A percentile compares a stretch with the other conserved stretches of the same genome.
Conservation (phyloP, 2,329 filamentous ascomycete species). For the Tolypocladium inflatum region DNA sequence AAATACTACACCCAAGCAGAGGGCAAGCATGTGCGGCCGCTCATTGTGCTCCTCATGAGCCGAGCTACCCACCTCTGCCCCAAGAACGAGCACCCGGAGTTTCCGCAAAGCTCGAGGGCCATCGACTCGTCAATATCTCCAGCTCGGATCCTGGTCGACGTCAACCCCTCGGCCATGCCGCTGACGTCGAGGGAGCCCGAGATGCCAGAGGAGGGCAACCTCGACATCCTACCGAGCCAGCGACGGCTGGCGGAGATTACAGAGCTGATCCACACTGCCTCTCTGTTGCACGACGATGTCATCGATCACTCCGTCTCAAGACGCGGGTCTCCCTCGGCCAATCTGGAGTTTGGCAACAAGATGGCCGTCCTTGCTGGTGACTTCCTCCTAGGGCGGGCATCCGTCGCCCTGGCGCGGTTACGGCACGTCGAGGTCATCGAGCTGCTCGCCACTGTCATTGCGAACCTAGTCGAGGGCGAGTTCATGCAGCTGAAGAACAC, state of each 20-base stretch:
- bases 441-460: constrained; percentile 89
- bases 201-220: constrained; percentile 24
- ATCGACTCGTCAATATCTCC: constrained; percentile 49
- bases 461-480: constrained; percentile 94
- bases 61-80: constrained; percentile 77
- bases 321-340: constrained; percentile 77
- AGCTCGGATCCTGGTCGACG: constrained; percentile 57
- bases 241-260: constrained; percentile 91
- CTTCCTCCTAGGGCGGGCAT: constrained; percentile 86
- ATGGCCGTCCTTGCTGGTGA: constrained; percentile 98
- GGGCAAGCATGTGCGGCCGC: constrained; percentile 90
- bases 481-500: constrained; percentile 99
- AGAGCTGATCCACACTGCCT: constrained; percentile 94
- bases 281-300: constrained; percentile 93
- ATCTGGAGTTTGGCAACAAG: constrained; percentile 95
- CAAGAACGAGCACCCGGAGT: constrained; percentile 35
- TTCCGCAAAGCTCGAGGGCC: constrained; percentile 30
- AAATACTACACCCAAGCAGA: constrained; percentile 98
- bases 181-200: constrained; percentile 31
- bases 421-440: constrained; percentile 92
- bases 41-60: constrained; percentile 94
- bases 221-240: constrained; percentile 84
- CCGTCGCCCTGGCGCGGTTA: constrained; percentile 81
- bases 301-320: constrained; percentile 87
- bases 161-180: constrained; percentile 57